Evolutionary conservation across 495 filamentous ascomycete genomes (phyloP), one percentile per base, ranked within the genome.

Genomic region (Lophiostoma macrostomum): DNA sequence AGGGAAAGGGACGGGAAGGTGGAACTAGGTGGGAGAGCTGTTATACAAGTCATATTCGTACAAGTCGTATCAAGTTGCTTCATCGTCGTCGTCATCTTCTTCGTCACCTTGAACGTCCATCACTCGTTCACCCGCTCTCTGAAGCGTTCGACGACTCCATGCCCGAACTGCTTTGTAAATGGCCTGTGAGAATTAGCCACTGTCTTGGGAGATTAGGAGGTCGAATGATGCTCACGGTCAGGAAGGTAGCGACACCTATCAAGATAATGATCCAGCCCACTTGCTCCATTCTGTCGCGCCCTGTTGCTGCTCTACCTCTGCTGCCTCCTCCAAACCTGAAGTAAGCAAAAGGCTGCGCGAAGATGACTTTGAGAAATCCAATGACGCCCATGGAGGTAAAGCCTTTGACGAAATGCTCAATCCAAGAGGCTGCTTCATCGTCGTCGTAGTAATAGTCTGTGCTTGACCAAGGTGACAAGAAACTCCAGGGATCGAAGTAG

Each of bases 361-460:
- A 76, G 18, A 95, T 71, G 25, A 85, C 82, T 69, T 95, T 95
- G 32, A 90, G 66, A 50, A 95, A 88, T 0, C 93, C 90, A 34
- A 96, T 68, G 4, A 98, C 64, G 4, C 93, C 93, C 43, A 98
- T 74, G 1, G 85, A 86, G 3, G 90, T 80, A 25, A 96, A 69
- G 0, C 93, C 93, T 66, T 95, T 96, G 31, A 91, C 10, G 61
- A 96, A 90, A 64, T 98, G 93, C 47, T 84, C 81, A 4, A 73
- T 57, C 91, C 91, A 96, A 4, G 74, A 73, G 2, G 70, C 64
- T 29, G 71, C 66, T 29, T 77, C 74, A 13, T 74, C 69, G n/a
- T 76, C 73, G 20, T 70, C 69, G 24, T 61, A 39, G 50, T 31
- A 37, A 19, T 42, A 48, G 7, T 38, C 5, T 3, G 48, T 13